These are phyloP conservation scores for Begonia fuchsioides DNA, from an alignment of 306 rosid genomes.

Conservation along the genomic window DNA sequence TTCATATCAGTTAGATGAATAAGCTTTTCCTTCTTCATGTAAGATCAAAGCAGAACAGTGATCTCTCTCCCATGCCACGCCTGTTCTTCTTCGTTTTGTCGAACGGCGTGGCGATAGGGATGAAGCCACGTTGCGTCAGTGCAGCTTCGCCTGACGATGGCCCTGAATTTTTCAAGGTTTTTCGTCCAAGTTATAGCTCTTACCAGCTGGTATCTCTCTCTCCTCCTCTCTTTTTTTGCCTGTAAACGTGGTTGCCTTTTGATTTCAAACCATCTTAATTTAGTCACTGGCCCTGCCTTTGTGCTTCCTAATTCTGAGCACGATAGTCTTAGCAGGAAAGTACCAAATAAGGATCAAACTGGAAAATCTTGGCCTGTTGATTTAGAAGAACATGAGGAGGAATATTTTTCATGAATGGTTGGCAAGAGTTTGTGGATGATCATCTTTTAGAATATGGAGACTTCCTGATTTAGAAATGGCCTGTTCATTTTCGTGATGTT, in stretches of 20 bases:
- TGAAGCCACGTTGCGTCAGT: not conserved
- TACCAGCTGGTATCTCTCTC: conserved; percentile 8
- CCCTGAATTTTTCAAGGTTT: conserved; percentile 13
- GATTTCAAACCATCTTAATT: not conserved
- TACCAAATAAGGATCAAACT: conserved; percentile 10
- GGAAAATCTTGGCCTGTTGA: conserved; percentile 16
- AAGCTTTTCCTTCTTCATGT: no score
- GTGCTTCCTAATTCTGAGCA: no score
- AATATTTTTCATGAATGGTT: conserved; percentile 10
- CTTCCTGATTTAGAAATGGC: conserved; percentile 3
- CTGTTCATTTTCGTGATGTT: no score
- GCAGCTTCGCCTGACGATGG: not conserved
- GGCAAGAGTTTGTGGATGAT: conserved; percentile 12
- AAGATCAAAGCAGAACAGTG: no score
- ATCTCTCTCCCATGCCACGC: no score
- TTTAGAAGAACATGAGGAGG: conserved; percentile 4
- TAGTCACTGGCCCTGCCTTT: no score
- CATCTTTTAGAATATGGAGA: conserved; percentile 10
- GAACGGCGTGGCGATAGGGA: not conserved
- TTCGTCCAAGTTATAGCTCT: conserved; percentile 5
- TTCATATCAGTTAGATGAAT: no score
- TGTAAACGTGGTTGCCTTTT: not conserved
- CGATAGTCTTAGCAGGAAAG: not conserved
- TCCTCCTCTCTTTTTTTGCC: not conserved
- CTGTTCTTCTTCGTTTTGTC: not conserved